phyloP scores from a whole-genome alignment of 768 basidiomycete species.

The Myochromella boudieri region DNA sequence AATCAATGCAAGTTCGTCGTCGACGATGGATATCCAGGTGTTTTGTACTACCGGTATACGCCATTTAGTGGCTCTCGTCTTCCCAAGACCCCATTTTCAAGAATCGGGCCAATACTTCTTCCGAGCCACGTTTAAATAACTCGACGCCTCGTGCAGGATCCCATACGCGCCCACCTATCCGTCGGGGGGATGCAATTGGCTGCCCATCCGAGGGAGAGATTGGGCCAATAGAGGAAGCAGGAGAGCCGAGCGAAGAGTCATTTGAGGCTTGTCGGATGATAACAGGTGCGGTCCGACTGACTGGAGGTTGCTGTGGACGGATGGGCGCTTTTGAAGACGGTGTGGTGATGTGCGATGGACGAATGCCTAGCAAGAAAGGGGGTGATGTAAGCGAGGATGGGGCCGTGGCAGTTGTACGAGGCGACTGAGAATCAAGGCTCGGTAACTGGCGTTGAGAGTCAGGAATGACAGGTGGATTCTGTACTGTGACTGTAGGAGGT shows the following conservation, averaged over 20 bases:
- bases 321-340: constrained; percentile 15
- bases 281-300: neutral
- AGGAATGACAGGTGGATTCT: constrained; percentile 8
- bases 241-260: constrained; percentile 51
- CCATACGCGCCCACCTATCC: constrained; percentile 69
- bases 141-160: constrained; percentile 87
- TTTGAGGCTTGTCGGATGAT: constrained; percentile 45
- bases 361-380: constrained; percentile 16
- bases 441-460: constrained; percentile 6
- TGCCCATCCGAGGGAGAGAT: constrained; percentile 47
- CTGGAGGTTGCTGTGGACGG: constrained; percentile 13
- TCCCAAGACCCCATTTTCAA: constrained; percentile 78
- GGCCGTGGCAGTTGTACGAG: constrained; percentile 2
- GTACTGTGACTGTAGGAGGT: constrained; percentile 22
- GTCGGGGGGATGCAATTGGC: constrained; percentile 29
- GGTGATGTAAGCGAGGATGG: neutral
- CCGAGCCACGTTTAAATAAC: constrained; percentile 82
- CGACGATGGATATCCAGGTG: too few species aligned
- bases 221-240: constrained; percentile 54
- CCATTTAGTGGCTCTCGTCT: constrained; percentile 37
- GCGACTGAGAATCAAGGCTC: constrained; percentile 4
- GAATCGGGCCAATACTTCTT: constrained; percentile 84
- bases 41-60: too few species aligned
- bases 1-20: too few species aligned
- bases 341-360: constrained; percentile 22